Conservation (phyloP, 768 basidiomycete species). For the Rhodocollybia butyracea region DNA sequence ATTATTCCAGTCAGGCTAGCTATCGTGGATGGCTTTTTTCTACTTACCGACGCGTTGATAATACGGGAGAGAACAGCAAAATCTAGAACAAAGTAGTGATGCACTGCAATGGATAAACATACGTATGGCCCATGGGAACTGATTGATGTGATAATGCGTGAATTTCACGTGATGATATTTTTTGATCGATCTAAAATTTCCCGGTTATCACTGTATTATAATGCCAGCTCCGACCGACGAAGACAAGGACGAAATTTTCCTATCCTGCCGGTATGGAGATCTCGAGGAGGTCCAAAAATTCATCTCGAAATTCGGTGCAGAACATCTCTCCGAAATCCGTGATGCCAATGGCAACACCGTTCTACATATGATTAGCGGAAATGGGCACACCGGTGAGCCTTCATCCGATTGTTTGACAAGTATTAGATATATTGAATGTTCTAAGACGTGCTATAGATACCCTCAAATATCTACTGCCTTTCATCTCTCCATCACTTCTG, state of each 20-base stretch:
- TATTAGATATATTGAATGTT: conserved; percentile 33
- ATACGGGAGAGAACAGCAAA: too few relatives aligned
- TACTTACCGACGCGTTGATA: too few relatives aligned
- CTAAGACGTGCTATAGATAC: conserved; percentile 60
- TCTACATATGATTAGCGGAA: conserved; percentile 85
- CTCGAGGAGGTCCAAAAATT: conserved; percentile 73
- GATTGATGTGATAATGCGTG: too few relatives aligned
- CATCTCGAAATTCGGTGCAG: conserved; percentile 52
- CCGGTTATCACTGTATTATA: background rate
- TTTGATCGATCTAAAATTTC: too few relatives aligned
- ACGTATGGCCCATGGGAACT: too few relatives aligned
- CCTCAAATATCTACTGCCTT: conserved; percentile 69
- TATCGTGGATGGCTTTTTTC: too few relatives aligned
- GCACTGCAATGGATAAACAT: too few relatives aligned
- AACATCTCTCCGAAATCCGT: conserved; percentile 42
- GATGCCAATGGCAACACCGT: conserved; percentile 80
- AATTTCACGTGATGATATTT: background rate
- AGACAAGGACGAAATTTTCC: conserved; percentile 69
- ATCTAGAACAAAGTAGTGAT: too few relatives aligned
- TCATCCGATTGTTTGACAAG: conserved; percentile 8
- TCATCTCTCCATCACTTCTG: conserved; percentile 51
- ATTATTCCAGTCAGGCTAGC: too few relatives aligned
- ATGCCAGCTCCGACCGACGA: conserved; percentile 39
- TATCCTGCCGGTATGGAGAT: conserved; percentile 87
- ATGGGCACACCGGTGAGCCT: conserved; percentile 79